phyloP scores from a whole-genome alignment of 2,329 filamentous ascomycete genomes.

The Pyrenochaeta sp. region DNA sequence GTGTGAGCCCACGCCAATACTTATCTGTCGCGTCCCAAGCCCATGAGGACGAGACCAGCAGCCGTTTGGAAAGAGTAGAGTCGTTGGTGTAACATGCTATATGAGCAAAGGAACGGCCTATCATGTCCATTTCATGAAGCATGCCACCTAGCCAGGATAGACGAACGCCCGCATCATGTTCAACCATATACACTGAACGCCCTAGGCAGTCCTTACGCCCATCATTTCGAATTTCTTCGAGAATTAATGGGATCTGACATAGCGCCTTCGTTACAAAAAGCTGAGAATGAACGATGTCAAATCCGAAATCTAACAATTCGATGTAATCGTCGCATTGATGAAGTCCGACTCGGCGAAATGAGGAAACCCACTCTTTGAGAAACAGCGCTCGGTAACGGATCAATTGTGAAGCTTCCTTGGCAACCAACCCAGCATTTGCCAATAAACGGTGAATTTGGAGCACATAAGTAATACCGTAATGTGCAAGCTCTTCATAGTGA shows the following conservation, averaged over 20 bases:
- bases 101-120: neutral
- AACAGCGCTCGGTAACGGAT: neutral
- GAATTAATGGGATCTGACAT: neutral
- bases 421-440: neutral
- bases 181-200: neutral
- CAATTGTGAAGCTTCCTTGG: neutral
- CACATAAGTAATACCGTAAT: neutral
- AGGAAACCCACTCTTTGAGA: neutral
- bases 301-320: neutral
- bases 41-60: neutral
- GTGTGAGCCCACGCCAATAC: neutral
- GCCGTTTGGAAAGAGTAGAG: neutral
- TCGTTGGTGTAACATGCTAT: slow-evolving; percentile 1
- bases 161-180: neutral
- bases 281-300: neutral
- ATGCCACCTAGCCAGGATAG: neutral
- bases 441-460: neutral
- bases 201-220: neutral
- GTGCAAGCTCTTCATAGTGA: neutral
- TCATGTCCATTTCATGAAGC: neutral
- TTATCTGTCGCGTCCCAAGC: neutral
- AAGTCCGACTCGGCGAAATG: neutral
- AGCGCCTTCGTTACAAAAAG: neutral
- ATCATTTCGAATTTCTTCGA: neutral
- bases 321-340: neutral